Base-by-base conservation (phyloP, 768 basidiomycete genomes). In the Fibroporia radiculosa region DNA sequence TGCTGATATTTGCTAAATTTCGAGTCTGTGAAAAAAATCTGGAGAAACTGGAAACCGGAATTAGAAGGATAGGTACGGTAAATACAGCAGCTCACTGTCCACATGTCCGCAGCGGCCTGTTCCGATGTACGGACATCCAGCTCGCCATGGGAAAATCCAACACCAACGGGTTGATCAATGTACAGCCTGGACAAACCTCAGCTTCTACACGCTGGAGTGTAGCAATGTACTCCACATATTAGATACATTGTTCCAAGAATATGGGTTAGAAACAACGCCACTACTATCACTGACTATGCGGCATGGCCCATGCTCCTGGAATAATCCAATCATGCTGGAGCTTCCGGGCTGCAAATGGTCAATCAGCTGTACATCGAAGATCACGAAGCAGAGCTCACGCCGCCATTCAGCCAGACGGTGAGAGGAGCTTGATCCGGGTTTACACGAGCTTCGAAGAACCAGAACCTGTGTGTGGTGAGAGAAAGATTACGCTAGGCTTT, bases 361-460 rank as follows among this genome's bases (percentile, higher is more conserved):
- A 18, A 18, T 40, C 12, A 25, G 38, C 7, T 10, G 18, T n/a
- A n/a, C 29, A n/a, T 7, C 8, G 7, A 40, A 24, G 5, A 40
- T 40, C 10, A 33, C 13, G n/a, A n/a, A n/a, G 33, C 7, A 20
- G 23, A 5, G 53, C 64, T 51, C 44, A 69, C 66, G 10, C 66
- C 66, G 23, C 80, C 80, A 57, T 82, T 82, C 48, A 82, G 75
- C 82, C 80, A 82, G 7, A 82, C 65, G 18, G 74, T 67, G 14
- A 84, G 67, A n/a, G 81, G 80, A 0, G 79, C 80, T 0, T 68
- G 78, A 19, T 70, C 70, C 0, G 79, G 71, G 53, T 77, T 75
- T 20, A 75, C 73, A n/a, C 80, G 73, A 0, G 80, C 71, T 11
- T 66, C 79, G 51, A 83, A 83, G 64, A 77, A 82, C 78, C 78